Base-by-base conservation (phyloP, 1,139 yeast species). In the Protomyces lactucae-debilis region DNA sequence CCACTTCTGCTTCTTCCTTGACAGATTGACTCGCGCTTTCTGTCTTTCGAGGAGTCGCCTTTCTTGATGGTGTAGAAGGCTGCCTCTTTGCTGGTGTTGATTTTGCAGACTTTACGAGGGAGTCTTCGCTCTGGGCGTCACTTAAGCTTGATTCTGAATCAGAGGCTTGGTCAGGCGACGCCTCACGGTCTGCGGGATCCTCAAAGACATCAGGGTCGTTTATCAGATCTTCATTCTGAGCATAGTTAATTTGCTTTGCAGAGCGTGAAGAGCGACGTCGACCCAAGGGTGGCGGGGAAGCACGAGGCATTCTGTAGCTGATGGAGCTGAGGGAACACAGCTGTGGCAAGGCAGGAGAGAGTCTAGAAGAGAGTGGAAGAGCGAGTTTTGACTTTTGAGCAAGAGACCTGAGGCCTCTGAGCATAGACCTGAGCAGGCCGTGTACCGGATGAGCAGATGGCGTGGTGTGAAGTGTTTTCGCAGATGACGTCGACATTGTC, bases 171-270 rank as follows among this genome's bases (percentile, higher is more conserved):
- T 59, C 63, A 3, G 63, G 63, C 25, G 63, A 59, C 4, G 63
- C 63, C 16, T 59, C 63, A 12, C 63, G 23, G 14, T 52, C 63
- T 5, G 40, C 21, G 3, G 56, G 56, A 40, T 59, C 57, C 21
- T 52, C 63, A 21, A 46, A 59, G 16, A 59, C 63, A 12, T 59
- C 63, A 3, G 63, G 63, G 52, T 59, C 63, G 12, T 52, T 28
- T 1, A 52, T 18, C 9, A 52, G 40, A 14, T 52, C 63, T 12
- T 40, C 45, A 21, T 52, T 53, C 18, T 59, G 63, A 8, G 57
- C 57, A 52, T 59, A 59, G 23, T 59, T 59, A 14, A 40, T 52
- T 28, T 40, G 35, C 45, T 46, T 28, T 5, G 54, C 45, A 4
- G 63, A 51, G 6, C 63, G 40, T 12, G 63, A 59, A 3, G 63